These are phyloP conservation scores for Vigna mungo DNA, from an alignment of 306 rosid genomes.

Conservation along the genomic window DNA sequence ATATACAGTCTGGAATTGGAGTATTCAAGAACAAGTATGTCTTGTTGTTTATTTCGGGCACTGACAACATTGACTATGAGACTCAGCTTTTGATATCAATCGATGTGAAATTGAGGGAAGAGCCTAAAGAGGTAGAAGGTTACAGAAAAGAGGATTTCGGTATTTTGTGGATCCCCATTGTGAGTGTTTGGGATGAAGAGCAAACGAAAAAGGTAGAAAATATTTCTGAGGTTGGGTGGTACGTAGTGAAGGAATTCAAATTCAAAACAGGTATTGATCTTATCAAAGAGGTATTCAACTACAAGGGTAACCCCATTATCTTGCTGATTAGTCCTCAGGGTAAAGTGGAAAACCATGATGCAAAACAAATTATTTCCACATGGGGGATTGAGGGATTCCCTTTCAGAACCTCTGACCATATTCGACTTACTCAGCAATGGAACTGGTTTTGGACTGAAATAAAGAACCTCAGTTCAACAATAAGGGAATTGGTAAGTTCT, in stretches of 20 bases:
- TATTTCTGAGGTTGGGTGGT: conserved; percentile 15
- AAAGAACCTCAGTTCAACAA: conserved; percentile 9
- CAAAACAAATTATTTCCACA: conserved; percentile 37
- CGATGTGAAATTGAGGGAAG: conserved; percentile 4
- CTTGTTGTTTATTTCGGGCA: conserved; percentile 38
- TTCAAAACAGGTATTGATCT: conserved; percentile 29
- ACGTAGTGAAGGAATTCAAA: conserved; percentile 32
- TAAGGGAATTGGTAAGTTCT: conserved; percentile 32
- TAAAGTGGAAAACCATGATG: conserved; percentile 29
- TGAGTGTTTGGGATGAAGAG: conserved; percentile 2
- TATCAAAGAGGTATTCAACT: conserved; percentile 13
- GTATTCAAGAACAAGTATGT: conserved; percentile 32
- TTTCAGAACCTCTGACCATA: conserved; percentile 28
- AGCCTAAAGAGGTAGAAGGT: conserved; percentile 21
- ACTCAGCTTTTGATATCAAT: conserved; percentile 31
- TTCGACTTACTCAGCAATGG: conserved; percentile 36
- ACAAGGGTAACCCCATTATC: conserved; percentile 33
- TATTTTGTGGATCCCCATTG: conserved; percentile 48
- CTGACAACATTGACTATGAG: conserved; percentile 25
- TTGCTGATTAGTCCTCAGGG: conserved; percentile 44
- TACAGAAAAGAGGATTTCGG: conserved; percentile 44
- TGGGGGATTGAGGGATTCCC: conserved; percentile 49
- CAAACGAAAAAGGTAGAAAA: not conserved
- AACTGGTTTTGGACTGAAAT: conserved; percentile 50
- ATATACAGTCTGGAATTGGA: conserved; percentile 11